Conservation (phyloP, 768 basidiomycete species). For the Coprinopsis sp. region DNA sequence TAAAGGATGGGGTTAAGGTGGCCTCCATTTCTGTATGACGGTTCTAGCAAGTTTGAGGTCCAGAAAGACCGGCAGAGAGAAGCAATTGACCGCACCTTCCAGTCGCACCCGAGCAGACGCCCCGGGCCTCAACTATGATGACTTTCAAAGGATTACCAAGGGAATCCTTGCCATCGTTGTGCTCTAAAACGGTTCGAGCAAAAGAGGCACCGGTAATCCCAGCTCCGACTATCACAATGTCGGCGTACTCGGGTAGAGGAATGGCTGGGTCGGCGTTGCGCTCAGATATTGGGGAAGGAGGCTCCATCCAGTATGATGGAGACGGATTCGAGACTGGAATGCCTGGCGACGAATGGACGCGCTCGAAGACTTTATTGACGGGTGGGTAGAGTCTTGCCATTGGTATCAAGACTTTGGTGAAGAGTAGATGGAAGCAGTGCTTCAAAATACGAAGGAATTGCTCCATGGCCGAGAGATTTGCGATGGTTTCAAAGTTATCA, state of each 20-base stretch:
- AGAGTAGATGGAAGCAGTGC: conserved; percentile 14
- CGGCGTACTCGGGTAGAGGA: conserved; percentile 43
- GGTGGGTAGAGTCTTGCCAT: conserved; percentile 15
- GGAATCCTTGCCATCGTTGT: conserved; percentile 15
- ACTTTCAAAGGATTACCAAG: conserved; percentile 34
- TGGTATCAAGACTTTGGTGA: conserved; percentile 16
- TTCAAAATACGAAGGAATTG: conserved; percentile 3
- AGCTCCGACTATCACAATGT: conserved; percentile 72
- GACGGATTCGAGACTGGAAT: conserved; percentile 54
- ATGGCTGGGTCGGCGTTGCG: conserved; percentile 22
- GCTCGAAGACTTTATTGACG: conserved; percentile 21
- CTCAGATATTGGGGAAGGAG: conserved; percentile 42
- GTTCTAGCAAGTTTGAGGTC: not conserved
- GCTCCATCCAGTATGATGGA: conserved; percentile 60
- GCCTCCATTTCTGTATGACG: conserved; percentile 55
- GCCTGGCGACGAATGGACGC: conserved; percentile 41
- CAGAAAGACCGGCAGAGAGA: not conserved
- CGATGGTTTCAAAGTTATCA: no score
- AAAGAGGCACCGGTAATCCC: conserved; percentile 69
- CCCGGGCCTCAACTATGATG: conserved; percentile 79
- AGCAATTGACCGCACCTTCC: conserved; percentile 44
- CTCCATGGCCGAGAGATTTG: no score
- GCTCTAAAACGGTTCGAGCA: conserved; percentile 48
- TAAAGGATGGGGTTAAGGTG: conserved; percentile 60
- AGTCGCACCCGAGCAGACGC: conserved; percentile 70